Conservation (phyloP, 768 basidiomycete genomes). For the Boletus subcaerulescens region DNA sequence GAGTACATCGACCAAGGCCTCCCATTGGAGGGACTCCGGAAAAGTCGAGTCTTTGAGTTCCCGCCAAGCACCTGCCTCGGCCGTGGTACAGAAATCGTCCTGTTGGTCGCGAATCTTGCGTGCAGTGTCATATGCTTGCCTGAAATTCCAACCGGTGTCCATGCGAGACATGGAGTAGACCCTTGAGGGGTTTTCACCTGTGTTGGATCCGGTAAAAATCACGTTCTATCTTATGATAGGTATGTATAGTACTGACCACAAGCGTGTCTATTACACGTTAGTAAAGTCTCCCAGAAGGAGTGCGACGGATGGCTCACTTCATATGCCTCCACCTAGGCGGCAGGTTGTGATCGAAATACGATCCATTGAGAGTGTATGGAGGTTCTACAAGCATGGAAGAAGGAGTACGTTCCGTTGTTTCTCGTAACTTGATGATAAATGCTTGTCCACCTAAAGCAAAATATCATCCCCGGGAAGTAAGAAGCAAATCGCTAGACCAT, state of each 20-base stretch:
- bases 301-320: slow-evolving; percentile 16
- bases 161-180: slow-evolving; percentile 56
- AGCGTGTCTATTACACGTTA: slow-evolving; percentile 31
- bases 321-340: slow-evolving; percentile 29
- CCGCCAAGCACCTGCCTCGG: slow-evolving; percentile 42
- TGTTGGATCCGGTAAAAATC: not conserved
- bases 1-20: slow-evolving; percentile 73
- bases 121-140: slow-evolving; percentile 77
- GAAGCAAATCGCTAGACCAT: not conserved
- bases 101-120: slow-evolving; percentile 64
- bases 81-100: slow-evolving; percentile 67
- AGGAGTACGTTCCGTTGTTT: slow-evolving; percentile 45
- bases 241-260: slow-evolving; percentile 35
- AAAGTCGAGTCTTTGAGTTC: slow-evolving; percentile 37
- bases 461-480: not conserved
- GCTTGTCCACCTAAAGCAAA: slow-evolving; percentile 44
- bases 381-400: slow-evolving; percentile 49
- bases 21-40: slow-evolving; percentile 71
- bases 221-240: not conserved
- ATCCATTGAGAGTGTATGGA: slow-evolving; percentile 40
- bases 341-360: slow-evolving; percentile 14
- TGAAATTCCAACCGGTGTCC: slow-evolving; percentile 76
- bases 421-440: slow-evolving; percentile 49
- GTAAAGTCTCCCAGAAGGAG: not conserved
- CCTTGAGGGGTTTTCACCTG: slow-evolving; percentile 35